Conservation (phyloP, 164 flowering plant genomes). For the Euptelea pleiosperma region DNA sequence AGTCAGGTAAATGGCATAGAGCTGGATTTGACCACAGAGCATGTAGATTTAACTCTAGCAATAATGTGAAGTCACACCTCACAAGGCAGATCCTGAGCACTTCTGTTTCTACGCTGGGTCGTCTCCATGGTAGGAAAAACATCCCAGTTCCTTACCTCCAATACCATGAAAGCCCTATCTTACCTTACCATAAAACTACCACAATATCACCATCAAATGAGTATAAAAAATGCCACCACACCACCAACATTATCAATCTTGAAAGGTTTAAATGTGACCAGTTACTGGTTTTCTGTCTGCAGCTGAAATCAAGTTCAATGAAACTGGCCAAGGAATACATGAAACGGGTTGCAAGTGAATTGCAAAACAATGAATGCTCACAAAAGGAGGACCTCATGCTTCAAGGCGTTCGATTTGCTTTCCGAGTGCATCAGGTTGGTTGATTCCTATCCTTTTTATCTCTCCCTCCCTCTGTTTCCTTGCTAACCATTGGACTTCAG, state of each 20-base stretch:
- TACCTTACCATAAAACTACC: no score
- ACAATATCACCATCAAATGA: no score
- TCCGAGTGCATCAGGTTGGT: slow-evolving; percentile 44
- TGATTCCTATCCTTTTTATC: neutral
- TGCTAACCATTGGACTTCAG: slow-evolving; percentile 13
- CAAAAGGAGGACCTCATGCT: slow-evolving; percentile 47
- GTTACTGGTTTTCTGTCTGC: slow-evolving; percentile 13
- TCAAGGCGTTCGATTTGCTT: slow-evolving; percentile 69
- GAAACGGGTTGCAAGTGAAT: slow-evolving; percentile 43
- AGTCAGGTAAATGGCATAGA: slow-evolving; percentile 54
- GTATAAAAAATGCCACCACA: no score
- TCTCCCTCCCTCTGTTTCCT: neutral
- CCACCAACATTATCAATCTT: neutral
- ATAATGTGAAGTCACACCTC: no score
- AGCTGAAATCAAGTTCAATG: slow-evolving; percentile 62
- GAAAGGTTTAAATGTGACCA: neutral
- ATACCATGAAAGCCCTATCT: no score
- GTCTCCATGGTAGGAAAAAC: no score
- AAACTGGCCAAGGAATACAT: slow-evolving; percentile 57
- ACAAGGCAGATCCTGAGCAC: no score
- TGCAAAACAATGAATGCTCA: slow-evolving; percentile 25
- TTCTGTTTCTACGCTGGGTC: no score
- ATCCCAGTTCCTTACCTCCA: no score
- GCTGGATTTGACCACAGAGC: no score
- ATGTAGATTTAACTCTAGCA: no score